phyloP scores from a whole-genome alignment of 352 stramenopile genomes.

The Globisporangium nodosum region DNA sequence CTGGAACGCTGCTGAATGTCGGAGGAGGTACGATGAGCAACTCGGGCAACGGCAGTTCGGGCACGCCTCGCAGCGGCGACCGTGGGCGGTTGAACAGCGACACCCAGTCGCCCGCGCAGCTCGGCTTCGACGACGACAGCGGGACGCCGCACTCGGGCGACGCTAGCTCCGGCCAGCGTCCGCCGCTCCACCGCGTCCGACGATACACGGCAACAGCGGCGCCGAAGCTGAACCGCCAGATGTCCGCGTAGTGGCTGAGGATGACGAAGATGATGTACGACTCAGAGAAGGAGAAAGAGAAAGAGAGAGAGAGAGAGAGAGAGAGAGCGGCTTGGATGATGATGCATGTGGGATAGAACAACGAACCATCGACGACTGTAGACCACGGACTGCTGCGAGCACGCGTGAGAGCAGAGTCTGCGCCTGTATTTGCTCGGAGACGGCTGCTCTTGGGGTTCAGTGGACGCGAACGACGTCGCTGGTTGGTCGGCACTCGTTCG shows the following conservation, averaged over 20 bases:
- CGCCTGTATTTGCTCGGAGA: too few species aligned
- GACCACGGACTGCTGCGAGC: neutral
- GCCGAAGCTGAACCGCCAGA: constrained; percentile 18
- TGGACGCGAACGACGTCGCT: neutral
- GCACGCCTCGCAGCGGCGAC: neutral
- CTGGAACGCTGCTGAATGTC: constrained; percentile 13
- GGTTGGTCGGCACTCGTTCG: neutral
- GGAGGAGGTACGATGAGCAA: neutral
- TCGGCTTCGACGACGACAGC: constrained; percentile 18
- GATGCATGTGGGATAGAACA: constrained; percentile 1
- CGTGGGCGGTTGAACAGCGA: neutral
- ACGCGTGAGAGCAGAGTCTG: neutral
- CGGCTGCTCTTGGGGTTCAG: too few species aligned
- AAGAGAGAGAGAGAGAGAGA: constrained; percentile 2
- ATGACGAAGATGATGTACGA: constrained; percentile 4
- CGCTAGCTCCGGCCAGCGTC: constrained; percentile 2
- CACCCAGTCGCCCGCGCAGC: neutral
- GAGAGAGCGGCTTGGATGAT: neutral
- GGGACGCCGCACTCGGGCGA: constrained; percentile 12
- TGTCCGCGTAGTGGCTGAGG: constrained; percentile 14
- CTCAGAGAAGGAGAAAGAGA: constrained; percentile 5
- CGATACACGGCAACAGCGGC: constrained; percentile 24
- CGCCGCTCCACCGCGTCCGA: constrained; percentile 30
- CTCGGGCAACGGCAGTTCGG: neutral
- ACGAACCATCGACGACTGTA: neutral